phyloP scores from a whole-genome alignment of 495 filamentous ascomycete genomes.

The Evernia prunastri region DNA sequence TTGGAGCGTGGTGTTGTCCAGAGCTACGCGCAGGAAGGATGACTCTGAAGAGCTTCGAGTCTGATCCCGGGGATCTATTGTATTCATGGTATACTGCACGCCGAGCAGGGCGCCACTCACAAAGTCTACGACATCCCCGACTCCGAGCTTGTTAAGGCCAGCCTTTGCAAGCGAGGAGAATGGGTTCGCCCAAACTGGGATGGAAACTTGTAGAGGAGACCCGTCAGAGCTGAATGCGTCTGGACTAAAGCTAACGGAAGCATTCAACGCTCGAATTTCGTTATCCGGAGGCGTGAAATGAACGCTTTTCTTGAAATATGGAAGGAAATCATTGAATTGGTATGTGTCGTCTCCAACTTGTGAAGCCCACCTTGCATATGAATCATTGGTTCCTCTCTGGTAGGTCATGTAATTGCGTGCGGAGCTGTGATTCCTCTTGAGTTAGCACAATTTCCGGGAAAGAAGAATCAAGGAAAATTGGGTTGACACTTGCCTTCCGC shows the following conservation, averaged over 20 bases:
- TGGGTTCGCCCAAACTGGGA: background rate
- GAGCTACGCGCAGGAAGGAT: slow-evolving; percentile 22
- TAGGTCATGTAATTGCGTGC: slow-evolving; percentile 10
- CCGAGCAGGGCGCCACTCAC: background rate
- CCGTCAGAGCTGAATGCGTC: slow-evolving; percentile 30
- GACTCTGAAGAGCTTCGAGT: slow-evolving; percentile 30
- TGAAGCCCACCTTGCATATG: slow-evolving; percentile 45
- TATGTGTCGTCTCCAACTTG: slow-evolving; percentile 49
- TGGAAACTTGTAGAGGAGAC: slow-evolving; percentile 23
- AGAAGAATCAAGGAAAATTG: no score
- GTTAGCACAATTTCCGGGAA: no score
- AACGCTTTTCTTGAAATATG: slow-evolving; percentile 47
- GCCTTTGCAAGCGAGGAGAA: background rate
- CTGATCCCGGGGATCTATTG: slow-evolving; percentile 1
- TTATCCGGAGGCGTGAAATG: slow-evolving; percentile 30
- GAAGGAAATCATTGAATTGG: slow-evolving; percentile 46
- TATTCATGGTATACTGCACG: background rate
- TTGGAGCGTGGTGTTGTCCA: background rate
- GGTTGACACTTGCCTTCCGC: no score
- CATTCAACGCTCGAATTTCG: slow-evolving; percentile 25
- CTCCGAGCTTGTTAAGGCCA: background rate
- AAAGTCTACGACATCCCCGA: background rate
- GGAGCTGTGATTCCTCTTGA: no score
- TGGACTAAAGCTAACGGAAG: slow-evolving; percentile 20
- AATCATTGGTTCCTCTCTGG: slow-evolving; percentile 25